Evolutionary conservation across 2,329 filamentous ascomycete species (phyloP).

Genomic region (Microdochium nivale): DNA sequence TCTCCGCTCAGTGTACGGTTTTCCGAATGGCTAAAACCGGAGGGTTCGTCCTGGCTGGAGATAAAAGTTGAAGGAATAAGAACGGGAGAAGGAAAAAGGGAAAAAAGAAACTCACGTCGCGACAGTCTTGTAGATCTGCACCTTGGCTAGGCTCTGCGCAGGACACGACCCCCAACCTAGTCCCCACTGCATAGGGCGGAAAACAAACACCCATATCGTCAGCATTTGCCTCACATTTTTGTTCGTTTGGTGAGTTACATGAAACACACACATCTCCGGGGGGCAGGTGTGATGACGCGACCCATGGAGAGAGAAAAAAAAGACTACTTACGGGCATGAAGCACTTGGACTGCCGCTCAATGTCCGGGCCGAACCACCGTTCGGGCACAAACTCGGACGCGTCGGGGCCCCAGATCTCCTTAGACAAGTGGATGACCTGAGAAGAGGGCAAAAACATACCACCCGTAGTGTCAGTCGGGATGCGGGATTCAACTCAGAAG

Average conservation of each 20-base stretch:
- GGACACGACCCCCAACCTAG: not conserved
- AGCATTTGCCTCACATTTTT: too few species aligned
- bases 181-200: not conserved
- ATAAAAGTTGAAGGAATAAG: not conserved
- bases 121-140: not conserved
- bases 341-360: not conserved
- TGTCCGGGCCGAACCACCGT: not conserved
- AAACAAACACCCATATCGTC: too few species aligned
- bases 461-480: too few species aligned
- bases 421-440: not conserved
- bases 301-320: too few species aligned
- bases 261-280: too few species aligned
- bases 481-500: too few species aligned
- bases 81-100: not conserved
- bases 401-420: constrained; percentile 1
- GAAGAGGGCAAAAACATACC: too few species aligned
- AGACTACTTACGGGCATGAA: not conserved
- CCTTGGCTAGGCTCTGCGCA: not conserved
- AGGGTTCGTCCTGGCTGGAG: too few species aligned
- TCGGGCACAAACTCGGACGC: not conserved
- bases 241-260: too few species aligned
- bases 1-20: not conserved
- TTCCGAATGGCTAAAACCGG: not conserved
- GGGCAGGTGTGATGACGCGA: too few species aligned
- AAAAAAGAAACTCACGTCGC: not conserved